These are phyloP conservation scores for Coemansia sp. DNA, from an alignment of 192 early-diverging fungal genomes.

Conservation along the genomic window DNA sequence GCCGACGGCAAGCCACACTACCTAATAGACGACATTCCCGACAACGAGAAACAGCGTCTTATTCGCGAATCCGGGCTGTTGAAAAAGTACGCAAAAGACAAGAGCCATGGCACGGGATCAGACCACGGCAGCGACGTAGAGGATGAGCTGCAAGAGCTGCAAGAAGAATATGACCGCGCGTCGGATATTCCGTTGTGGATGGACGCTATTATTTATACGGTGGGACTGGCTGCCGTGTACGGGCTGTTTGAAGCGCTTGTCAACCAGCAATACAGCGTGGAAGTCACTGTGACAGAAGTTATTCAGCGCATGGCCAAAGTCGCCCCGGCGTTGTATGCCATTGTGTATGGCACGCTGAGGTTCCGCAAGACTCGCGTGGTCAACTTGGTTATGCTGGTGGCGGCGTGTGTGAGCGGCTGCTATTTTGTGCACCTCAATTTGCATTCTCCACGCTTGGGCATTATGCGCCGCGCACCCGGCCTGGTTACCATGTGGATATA, in stretches of 20 bases:
- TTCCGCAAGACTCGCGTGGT: constrained; percentile 52
- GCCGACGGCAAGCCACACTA: constrained; percentile 50
- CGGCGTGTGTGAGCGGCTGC: constrained; percentile 56
- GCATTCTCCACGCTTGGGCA: constrained; percentile 66
- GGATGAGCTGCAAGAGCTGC: constrained; percentile 9
- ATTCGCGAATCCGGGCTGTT: constrained; percentile 51
- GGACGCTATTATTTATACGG: constrained; percentile 40
- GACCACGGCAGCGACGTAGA: constrained; percentile 16
- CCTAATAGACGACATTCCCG: constrained; percentile 54
- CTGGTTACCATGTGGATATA: constrained; percentile 72
- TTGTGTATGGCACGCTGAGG: constrained; percentile 63
- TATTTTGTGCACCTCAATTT: constrained; percentile 65
- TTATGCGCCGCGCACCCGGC: constrained; percentile 70
- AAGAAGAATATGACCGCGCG: constrained; percentile 2
- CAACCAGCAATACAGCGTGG: constrained; percentile 51
- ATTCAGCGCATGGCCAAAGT: constrained; percentile 32
- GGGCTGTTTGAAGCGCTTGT: constrained; percentile 51
- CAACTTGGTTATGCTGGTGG: constrained; percentile 55
- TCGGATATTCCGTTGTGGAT: constrained; percentile 32
- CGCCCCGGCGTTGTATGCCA: constrained; percentile 53
- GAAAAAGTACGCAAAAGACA: constrained; percentile 24
- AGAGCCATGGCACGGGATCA: constrained; percentile 18
- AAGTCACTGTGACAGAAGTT: constrained; percentile 29
- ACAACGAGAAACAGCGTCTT: constrained; percentile 51
- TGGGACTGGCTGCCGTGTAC: constrained; percentile 35